phyloP scores from a whole-genome alignment of 179 eudicot species.

The Sideroxylon spinosum region DNA sequence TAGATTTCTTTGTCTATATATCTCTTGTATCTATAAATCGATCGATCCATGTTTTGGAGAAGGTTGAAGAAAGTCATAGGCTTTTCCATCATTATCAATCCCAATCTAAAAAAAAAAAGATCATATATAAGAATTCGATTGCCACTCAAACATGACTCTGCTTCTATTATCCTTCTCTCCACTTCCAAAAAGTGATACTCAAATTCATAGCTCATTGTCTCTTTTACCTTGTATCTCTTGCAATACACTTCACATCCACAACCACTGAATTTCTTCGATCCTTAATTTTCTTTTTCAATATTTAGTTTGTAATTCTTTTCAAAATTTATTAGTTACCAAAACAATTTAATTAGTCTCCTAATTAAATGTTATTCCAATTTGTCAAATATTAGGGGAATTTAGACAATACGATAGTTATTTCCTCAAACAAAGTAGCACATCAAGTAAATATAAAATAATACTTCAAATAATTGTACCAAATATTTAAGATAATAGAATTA shows the following conservation, averaged over 20 bases:
- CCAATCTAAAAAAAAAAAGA: background rate
- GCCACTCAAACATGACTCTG: slow-evolving; percentile 8
- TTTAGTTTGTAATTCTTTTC: no score
- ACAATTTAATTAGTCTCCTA: no score
- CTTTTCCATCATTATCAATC: slow-evolving; percentile 16
- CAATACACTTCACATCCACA: background rate
- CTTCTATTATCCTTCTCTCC: slow-evolving; percentile 2
- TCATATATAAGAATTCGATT: background rate
- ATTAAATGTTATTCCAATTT: no score
- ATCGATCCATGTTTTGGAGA: background rate
- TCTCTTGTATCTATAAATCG: no score
- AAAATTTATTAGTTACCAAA: no score
- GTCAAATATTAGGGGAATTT: no score
- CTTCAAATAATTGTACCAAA: no score
- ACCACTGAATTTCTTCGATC: background rate
- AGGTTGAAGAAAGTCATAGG: slow-evolving; percentile 11
- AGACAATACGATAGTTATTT: no score
- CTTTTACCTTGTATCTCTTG: background rate
- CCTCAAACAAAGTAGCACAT: no score
- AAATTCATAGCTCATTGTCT: background rate
- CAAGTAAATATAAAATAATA: no score
- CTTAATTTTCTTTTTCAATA: no score
- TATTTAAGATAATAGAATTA: no score
- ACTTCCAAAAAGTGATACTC: slow-evolving; percentile 8
- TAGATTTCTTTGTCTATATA: slow-evolving; percentile 15